Base-by-base conservation (phyloP, 2,329 filamentous ascomycete species). In the Sporothrix brasiliensis region DNA sequence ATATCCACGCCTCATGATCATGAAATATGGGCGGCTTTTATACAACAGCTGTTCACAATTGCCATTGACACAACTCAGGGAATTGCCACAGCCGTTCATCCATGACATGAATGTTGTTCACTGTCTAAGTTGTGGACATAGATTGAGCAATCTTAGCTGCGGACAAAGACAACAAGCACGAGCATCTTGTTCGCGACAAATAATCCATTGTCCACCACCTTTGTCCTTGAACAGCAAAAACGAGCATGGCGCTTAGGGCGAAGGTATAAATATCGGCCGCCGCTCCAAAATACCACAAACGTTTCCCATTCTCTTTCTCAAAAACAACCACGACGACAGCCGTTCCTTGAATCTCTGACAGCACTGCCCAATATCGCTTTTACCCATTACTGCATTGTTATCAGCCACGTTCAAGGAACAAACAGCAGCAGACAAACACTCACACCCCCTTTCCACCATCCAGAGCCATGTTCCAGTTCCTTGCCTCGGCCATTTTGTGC, bases 301-400 rank as follows among this genome's bases (percentile, higher is more conserved):
- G 34, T 34, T 9, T 7, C 13, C 10, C 9, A n/a, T n/a, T 16
- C 13, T 11, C 14, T 34, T 39, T 11, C 4, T 13, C 30, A 10
- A 34, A 39, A 65, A 65, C 21, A 19, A 13, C 58, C 11, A 16
- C 41, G 4, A 44, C 41, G 14, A 44, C 41, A 4, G 4, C 16
- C 21, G 9, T 50, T 65, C 24, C 47, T 65, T 65, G 61, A 65
- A 50, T 50, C 14, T 50, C 61, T 50, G 61, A 50, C 11, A 65
- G 61, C 61, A 65, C 44, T 65, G 44, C 44, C 19, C 4, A 34
- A 10, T 30, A 1, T 19, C 3, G 11, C 30, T 19, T 61, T 27
- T 47, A 27, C 49, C 2, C 7, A n/a, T n/a, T n/a, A 11, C 61
- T 44, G 61, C 44, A 65, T 50, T 65, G 61, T 2, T 13, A 65